A percentile compares a stretch with the other conserved stretches of the same genome.
phyloP scores from a whole-genome alignment of 129 eudicot species.

The Artemisia tridentata region DNA sequence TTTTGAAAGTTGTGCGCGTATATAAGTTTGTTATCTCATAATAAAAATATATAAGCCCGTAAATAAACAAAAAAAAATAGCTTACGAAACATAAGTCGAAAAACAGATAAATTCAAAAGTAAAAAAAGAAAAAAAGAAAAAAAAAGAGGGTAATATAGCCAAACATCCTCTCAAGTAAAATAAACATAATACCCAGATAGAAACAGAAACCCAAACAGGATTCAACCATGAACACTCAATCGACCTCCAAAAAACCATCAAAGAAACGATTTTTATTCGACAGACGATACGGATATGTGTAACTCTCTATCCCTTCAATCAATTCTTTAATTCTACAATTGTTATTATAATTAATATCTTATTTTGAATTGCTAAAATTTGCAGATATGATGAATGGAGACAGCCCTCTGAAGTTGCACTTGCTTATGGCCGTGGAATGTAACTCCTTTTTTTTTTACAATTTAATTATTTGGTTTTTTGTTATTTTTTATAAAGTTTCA shows the following conservation, averaged over 20 bases:
- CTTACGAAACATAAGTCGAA: no score
- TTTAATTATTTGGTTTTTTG: not conserved
- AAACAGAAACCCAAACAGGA: no score
- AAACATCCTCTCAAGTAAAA: no score
- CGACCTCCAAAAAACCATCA: constrained; percentile 26
- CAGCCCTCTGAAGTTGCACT: constrained; percentile 68
- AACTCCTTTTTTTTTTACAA: constrained; percentile 12
- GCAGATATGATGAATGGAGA: constrained; percentile 77
- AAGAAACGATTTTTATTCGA: constrained; percentile 51
- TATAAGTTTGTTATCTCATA: no score
- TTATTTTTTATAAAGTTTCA: not conserved
- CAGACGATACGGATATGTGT: constrained; percentile 74
- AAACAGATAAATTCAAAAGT: no score
- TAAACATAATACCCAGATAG: no score
- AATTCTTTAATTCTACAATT: constrained; percentile 1
- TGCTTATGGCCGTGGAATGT: constrained; percentile 79
- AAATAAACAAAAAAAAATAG: no score
- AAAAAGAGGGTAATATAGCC: no score
- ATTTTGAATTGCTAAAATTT: not conserved
- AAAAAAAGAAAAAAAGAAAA: no score
- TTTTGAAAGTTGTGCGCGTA: no score
- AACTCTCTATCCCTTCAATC: constrained; percentile 5
- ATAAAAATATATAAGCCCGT: no score
- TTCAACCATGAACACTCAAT: no score
- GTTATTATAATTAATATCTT: not conserved